A percentile compares a stretch with the other conserved stretches of the same genome.
Evolutionary conservation across 805 yeast genomes (phyloP).

Genomic region (Wickerhamomyces pijperi): DNA sequence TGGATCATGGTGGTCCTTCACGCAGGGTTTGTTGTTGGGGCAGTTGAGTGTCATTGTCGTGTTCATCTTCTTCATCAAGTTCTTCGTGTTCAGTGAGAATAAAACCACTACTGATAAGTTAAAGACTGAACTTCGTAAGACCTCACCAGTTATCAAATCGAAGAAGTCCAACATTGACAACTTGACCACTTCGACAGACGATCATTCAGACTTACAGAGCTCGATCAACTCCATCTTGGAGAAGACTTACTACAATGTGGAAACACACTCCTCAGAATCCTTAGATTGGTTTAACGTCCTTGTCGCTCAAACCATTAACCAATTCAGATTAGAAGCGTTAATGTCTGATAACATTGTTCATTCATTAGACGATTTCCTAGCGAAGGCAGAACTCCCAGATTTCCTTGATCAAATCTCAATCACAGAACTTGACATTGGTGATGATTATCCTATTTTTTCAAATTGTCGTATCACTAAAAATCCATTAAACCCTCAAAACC

Average conservation of each 20-base stretch:
- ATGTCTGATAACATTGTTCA: slow-evolving; percentile 76
- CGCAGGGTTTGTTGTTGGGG: slow-evolving; percentile 66
- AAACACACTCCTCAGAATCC: slow-evolving; percentile 79
- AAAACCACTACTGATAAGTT: slow-evolving; percentile 18
- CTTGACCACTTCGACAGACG: not conserved
- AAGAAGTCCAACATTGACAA: slow-evolving; percentile 6
- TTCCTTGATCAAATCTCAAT: slow-evolving; percentile 69
- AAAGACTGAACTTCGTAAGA: slow-evolving; percentile 13
- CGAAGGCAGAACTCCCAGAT: slow-evolving; percentile 56
- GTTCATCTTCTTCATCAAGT: slow-evolving; percentile 54
- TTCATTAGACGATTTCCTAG: slow-evolving; percentile 58
- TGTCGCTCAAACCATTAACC: slow-evolving; percentile 82
- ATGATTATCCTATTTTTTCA: slow-evolving; percentile 89
- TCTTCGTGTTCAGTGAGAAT: slow-evolving; percentile 66
- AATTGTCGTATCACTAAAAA: slow-evolving; percentile 74
- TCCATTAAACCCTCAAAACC: slow-evolving; percentile 32
- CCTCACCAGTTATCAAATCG: slow-evolving; percentile 14
- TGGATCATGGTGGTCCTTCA: slow-evolving; percentile 46
- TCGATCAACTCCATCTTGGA: slow-evolving; percentile 51
- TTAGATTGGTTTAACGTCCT: slow-evolving; percentile 95
- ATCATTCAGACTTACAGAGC: slow-evolving; percentile 4
- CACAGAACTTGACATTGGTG: slow-evolving; percentile 86
- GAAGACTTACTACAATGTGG: slow-evolving; percentile 86
- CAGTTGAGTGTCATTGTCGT: slow-evolving; percentile 61
- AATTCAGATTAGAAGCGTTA: slow-evolving; percentile 81